Conservation (phyloP, 1,284 basidiomycete genomes). For the Cryptococcus sp. region DNA sequence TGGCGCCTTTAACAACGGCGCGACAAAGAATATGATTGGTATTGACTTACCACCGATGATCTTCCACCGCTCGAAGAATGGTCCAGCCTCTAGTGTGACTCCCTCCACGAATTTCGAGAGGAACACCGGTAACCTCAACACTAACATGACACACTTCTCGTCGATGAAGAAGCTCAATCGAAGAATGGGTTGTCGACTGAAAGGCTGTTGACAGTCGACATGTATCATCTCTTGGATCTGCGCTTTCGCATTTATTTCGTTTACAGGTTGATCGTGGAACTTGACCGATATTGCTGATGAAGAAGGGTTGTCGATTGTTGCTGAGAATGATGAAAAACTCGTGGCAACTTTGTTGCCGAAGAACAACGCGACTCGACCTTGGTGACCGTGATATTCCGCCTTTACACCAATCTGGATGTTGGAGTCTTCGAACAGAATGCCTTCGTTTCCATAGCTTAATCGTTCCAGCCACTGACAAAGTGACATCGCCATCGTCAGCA, state of each 20-base stretch:
- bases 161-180: conserved; percentile 90
- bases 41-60: conserved; percentile 74
- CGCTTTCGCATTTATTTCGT: conserved; percentile 72
- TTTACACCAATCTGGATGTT: conserved; percentile 96
- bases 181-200: conserved; percentile 76
- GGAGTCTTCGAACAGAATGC: conserved; percentile 92
- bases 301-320: conserved; percentile 72
- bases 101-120: conserved; percentile 92
- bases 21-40: neutral
- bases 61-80: conserved; percentile 99
- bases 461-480: conserved; percentile 72
- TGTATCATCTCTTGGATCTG: conserved; percentile 92
- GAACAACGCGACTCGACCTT: conserved; percentile 89
- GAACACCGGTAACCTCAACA: conserved; percentile 80
- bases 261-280: conserved; percentile 82
- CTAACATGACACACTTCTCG: conserved; percentile 66
- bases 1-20: neutral
- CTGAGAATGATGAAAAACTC: conserved; percentile 84
- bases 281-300: conserved; percentile 72
- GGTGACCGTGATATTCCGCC: conserved; percentile 88
- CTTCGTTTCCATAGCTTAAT: conserved; percentile 76
- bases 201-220: conserved; percentile 89
- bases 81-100: conserved; percentile 74
- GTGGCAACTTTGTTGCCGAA: conserved; percentile 92
- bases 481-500: neutral